Evolutionary conservation across 2,329 filamentous ascomycete genomes (phyloP).

Genomic region (Trichoderma aggressivum): DNA sequence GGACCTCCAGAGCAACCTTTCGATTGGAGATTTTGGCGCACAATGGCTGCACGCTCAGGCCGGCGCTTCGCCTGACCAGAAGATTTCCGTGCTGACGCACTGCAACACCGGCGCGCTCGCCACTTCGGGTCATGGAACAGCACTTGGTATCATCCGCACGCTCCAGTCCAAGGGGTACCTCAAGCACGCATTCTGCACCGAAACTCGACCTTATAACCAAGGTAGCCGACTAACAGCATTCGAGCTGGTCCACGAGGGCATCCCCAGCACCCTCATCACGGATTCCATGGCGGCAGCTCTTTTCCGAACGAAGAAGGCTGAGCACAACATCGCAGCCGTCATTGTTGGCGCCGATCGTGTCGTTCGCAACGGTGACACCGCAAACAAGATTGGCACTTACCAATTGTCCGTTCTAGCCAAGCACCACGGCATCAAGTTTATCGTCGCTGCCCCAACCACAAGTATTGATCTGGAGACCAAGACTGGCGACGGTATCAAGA

Average conservation of each 20-base stretch:
- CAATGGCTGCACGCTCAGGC: slow-evolving; percentile 71
- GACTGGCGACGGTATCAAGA: slow-evolving; percentile 76
- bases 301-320: slow-evolving; percentile 59
- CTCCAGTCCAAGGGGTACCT: slow-evolving; percentile 65
- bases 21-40: slow-evolving; percentile 79
- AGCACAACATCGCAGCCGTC: slow-evolving; percentile 74
- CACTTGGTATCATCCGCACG: slow-evolving; percentile 87
- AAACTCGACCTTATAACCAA: slow-evolving; percentile 97
- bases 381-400: slow-evolving; percentile 98
- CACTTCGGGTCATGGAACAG: slow-evolving; percentile 96
- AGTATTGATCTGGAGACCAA: slow-evolving; percentile 84
- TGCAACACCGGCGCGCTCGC: slow-evolving; percentile 98
- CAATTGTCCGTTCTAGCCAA: slow-evolving; percentile 84
- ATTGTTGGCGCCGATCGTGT: slow-evolving; percentile 95
- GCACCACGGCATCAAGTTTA: slow-evolving; percentile 86
- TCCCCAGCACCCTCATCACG: slow-evolving; percentile 87
- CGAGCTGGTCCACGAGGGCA: slow-evolving; percentile 89
- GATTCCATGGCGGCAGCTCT: slow-evolving; percentile 95
- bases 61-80: slow-evolving; percentile 43
- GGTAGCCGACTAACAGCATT: slow-evolving; percentile 92
- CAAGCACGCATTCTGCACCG: slow-evolving; percentile 87
- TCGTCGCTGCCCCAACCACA: slow-evolving; percentile 91
- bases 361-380: slow-evolving; percentile 93
- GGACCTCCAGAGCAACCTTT: slow-evolving; percentile 82
- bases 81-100: slow-evolving; percentile 84